Evolutionary conservation across 2,329 filamentous ascomycete genomes (phyloP).

Genomic region (Trichophyton benhamiae): DNA sequence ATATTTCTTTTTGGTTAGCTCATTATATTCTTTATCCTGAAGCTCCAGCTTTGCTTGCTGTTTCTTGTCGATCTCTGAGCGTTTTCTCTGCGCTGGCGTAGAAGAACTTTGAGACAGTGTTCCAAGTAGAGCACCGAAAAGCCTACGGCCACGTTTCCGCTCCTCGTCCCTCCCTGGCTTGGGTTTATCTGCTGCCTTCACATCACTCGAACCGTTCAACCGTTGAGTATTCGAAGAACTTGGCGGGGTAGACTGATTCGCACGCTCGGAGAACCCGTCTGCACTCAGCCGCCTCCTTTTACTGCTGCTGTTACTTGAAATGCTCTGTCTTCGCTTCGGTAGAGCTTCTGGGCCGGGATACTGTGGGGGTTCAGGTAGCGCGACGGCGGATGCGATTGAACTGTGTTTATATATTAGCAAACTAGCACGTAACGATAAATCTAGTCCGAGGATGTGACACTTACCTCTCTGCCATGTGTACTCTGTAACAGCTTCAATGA

Average conservation of each 20-base stretch:
- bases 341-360: slow-evolving; percentile 23
- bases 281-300: slow-evolving; percentile 43
- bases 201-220: slow-evolving; percentile 1
- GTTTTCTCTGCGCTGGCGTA: slow-evolving; percentile 52
- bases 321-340: slow-evolving; percentile 42
- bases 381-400: slow-evolving; percentile 42
- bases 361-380: slow-evolving; percentile 36
- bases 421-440: neutral
- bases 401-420: slow-evolving; percentile 16
- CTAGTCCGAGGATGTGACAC: neutral
- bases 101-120: slow-evolving; percentile 63
- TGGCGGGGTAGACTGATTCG: slow-evolving; percentile 18
- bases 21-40: slow-evolving; percentile 60
- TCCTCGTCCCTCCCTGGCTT: slow-evolving; percentile 51
- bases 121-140: slow-evolving; percentile 72
- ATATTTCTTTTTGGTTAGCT: slow-evolving; percentile 52
- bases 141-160: slow-evolving; percentile 66
- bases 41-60: slow-evolving; percentile 64
- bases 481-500: neutral
- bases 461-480: neutral
- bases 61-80: slow-evolving; percentile 68
- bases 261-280: slow-evolving; percentile 18
- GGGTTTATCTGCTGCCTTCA: slow-evolving; percentile 11
- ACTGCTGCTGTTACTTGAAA: slow-evolving; percentile 31
- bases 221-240: neutral